Base-by-base conservation (phyloP, 108 stramenopile species). In the Heterococcus sp. region DNA sequence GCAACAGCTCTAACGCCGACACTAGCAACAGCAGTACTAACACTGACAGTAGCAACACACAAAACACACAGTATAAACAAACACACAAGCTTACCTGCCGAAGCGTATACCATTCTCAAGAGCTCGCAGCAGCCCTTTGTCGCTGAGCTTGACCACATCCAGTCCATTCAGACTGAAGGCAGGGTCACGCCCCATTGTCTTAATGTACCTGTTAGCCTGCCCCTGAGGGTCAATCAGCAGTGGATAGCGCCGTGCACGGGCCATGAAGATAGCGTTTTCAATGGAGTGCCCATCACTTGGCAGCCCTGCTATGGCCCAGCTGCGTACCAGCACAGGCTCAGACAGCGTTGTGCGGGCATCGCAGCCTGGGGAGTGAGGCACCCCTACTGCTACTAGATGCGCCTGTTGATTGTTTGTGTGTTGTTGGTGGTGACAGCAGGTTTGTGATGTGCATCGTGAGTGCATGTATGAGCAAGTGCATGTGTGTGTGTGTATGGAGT, bases 101-200 rank as follows among this genome's bases (percentile, higher is more conserved):
- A 87, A 87, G 32, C 87, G 82, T 27, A 87, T 81, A 32, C 85
- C 87, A 71, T 87, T 87, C 65, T 87, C 87, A 26, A 87, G 81
- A 0, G 85, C 77, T 35, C 87, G 82, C 40, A 87, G n/a, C 75
- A 87, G 86, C 36, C 84, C 86, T 35, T 85, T 85, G 83, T 87
- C 87, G n/a, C 65, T 86, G 58, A 86, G 77, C 75, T 87, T 87
- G 76, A 87, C 78, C 30, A 87, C 84, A 35, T 87, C 87, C 33
- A 87, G 83, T 26, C 85, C 87, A 33, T 87, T 87, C 0, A 38
- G 31, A 70, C 82, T 84, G 46, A 86, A 74, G 32, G 32, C 69
- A 11, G 84, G 74, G 32, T 87, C 87, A 28, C 71, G 77, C 11
- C 87, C 87, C 87, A 87, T 87, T 38, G 81, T 85, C 82, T 87